These are phyloP conservation scores for Cyclostephanos tholiformis DNA, from an alignment of 108 stramenopile genomes.

Conservation along the genomic window DNA sequence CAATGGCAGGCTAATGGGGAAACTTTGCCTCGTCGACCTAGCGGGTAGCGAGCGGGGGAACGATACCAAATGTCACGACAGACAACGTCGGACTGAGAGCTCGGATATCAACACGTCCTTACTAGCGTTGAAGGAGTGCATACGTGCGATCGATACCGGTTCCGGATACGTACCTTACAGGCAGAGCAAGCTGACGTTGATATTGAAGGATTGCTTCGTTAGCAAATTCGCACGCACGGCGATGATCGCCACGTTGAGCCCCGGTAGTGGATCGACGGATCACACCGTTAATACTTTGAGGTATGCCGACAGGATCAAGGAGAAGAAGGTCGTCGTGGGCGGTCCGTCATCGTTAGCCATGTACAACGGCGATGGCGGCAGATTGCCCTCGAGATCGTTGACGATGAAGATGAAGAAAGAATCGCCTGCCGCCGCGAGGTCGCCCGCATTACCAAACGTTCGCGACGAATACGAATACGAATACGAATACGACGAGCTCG, in stretches of 20 bases:
- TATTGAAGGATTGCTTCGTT: constrained; percentile 97
- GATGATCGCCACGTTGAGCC: constrained; percentile 98
- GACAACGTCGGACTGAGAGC: constrained; percentile 91
- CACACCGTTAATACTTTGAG: constrained; percentile 98
- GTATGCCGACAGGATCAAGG: constrained; percentile 96
- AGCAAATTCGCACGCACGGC: constrained; percentile 88
- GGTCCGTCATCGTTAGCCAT: too few species aligned
- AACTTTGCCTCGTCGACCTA: constrained; percentile 94
- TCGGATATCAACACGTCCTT: constrained; percentile 98
- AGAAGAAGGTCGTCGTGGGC: constrained; percentile 61
- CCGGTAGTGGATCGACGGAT: constrained; percentile 91
- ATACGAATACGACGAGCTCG: constrained; percentile 36
- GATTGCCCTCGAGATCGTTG: constrained; percentile 9
- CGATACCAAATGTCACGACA: constrained; percentile 96
- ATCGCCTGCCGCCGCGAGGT: background rate
- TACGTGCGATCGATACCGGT: constrained; percentile 88
- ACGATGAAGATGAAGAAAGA: constrained; percentile 7
- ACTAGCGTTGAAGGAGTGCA: constrained; percentile 97
- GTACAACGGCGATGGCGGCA: too few species aligned
- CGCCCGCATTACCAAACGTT: constrained; percentile 3
- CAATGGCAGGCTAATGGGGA: constrained; percentile 72
- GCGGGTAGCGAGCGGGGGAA: constrained; percentile 96
- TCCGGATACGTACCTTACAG: constrained; percentile 96
- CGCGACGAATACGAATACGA: constrained; percentile 18
- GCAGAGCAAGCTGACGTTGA: constrained; percentile 96